Conservation (phyloP, 805 yeast genomes). For the Starmera amethionina region DNA sequence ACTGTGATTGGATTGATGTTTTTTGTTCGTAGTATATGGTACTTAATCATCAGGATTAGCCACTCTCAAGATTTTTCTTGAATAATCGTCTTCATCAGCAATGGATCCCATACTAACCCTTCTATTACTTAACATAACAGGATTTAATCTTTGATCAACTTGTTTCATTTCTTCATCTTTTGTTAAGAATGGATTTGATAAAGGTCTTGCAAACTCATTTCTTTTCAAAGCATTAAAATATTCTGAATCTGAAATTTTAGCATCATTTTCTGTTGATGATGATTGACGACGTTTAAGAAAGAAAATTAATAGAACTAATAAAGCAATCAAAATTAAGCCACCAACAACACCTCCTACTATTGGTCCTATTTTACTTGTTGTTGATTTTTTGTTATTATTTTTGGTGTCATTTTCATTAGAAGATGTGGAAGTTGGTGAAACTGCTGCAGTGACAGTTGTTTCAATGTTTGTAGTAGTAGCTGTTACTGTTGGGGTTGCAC, state of each 20-base stretch:
- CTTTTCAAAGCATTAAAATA: conserved; percentile 50
- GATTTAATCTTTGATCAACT: conserved; percentile 60
- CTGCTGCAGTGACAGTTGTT: conserved; percentile 15
- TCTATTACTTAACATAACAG: conserved; percentile 73
- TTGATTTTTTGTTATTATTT: conserved; percentile 2
- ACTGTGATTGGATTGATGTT: background rate
- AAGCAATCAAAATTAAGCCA: conserved; percentile 37
- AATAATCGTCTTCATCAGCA: conserved; percentile 78
- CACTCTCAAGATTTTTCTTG: conserved; percentile 72
- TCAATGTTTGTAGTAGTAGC: conserved; percentile 2
- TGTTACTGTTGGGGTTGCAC: conserved; percentile 6
- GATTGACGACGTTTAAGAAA: conserved; percentile 27
- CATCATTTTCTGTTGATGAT: conserved; percentile 17
- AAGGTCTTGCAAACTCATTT: conserved; percentile 26
- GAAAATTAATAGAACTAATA: conserved; percentile 28
- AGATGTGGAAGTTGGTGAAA: conserved; percentile 8
- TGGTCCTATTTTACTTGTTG: conserved; percentile 35
- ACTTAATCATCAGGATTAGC: conserved; percentile 70
- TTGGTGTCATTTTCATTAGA: conserved; percentile 1
- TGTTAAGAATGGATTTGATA: conserved; percentile 51
- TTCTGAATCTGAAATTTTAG: conserved; percentile 43
- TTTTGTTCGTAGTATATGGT: background rate
- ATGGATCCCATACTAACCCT: conserved; percentile 78
- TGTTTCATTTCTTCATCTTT: conserved; percentile 38
- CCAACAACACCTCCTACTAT: conserved; percentile 59